These are phyloP conservation scores for Euryodendron excelsum DNA, from an alignment of 148 eudicot genomes.

Conservation along the genomic window DNA sequence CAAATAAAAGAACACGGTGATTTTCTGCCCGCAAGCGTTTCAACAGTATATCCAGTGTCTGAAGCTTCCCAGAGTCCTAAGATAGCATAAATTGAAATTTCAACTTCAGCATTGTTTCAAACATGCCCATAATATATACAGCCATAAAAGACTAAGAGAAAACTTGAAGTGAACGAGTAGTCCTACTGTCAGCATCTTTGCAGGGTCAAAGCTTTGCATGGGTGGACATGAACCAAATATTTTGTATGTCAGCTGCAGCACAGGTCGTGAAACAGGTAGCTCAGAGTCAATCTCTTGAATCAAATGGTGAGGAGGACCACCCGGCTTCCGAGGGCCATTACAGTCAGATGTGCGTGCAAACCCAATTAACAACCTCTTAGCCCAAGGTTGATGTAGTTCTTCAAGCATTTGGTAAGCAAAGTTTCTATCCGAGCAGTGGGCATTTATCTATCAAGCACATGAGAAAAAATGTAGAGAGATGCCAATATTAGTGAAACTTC, in stretches of 20 bases:
- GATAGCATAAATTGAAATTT: constrained; percentile 18
- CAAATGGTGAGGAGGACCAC: constrained; percentile 59
- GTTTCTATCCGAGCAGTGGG: constrained; percentile 82
- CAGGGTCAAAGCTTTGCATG: constrained; percentile 91
- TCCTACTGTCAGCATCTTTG: constrained; percentile 90
- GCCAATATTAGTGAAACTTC: background rate
- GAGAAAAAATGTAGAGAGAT: constrained; percentile 1
- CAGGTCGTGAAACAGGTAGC: constrained; percentile 76
- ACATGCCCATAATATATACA: background rate
- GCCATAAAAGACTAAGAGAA: constrained; percentile 2
- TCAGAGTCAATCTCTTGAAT: constrained; percentile 89
- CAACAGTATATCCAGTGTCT: constrained; percentile 88
- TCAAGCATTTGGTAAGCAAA: constrained; percentile 76
- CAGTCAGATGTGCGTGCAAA: constrained; percentile 91
- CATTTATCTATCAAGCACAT: constrained; percentile 53
- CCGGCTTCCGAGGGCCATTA: constrained; percentile 87
- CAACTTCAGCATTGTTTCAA: constrained; percentile 13
- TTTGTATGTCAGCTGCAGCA: constrained; percentile 72
- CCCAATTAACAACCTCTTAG: constrained; percentile 83
- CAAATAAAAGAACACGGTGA: constrained; percentile 94
- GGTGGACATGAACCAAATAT: constrained; percentile 97
- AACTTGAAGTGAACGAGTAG: constrained; percentile 6
- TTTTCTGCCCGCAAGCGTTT: constrained; percentile 93
- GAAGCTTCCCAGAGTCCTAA: constrained; percentile 98
- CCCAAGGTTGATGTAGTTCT: constrained; percentile 86